These are phyloP conservation scores for Cystobasidium onofrii DNA, from an alignment of 768 basidiomycete genomes.

Conservation along the genomic window DNA sequence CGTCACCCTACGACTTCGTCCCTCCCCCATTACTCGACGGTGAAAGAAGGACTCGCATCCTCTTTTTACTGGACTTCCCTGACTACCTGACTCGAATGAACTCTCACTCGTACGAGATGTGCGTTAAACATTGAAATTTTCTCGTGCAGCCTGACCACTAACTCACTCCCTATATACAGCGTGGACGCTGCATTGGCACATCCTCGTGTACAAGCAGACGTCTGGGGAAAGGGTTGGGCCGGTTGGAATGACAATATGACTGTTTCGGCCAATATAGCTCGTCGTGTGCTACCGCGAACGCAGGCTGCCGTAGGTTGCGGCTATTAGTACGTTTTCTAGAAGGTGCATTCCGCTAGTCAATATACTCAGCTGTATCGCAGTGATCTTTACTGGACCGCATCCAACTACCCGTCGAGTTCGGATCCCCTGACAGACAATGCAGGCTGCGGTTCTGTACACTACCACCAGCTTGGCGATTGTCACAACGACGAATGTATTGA, in stretches of 20 bases:
- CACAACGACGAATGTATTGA: conserved; percentile 25
- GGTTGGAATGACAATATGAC: conserved; percentile 7
- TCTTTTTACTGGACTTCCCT: conserved; percentile 19
- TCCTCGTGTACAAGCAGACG: background rate
- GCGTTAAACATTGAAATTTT: background rate
- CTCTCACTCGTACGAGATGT: conserved; percentile 22
- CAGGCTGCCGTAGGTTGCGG: conserved; percentile 11
- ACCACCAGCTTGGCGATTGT: conserved; percentile 26
- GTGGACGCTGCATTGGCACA: conserved; percentile 20
- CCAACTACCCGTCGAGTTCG: conserved; percentile 4
- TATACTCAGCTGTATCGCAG: background rate
- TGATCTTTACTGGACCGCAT: conserved; percentile 21
- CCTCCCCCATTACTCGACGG: background rate
- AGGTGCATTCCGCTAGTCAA: too few species aligned
- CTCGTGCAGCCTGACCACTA: too few species aligned
- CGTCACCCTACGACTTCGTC: conserved; percentile 19
- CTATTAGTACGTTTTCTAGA: conserved; percentile 14
- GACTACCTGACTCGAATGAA: conserved; percentile 29
- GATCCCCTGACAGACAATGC: background rate
- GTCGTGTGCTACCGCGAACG: background rate
- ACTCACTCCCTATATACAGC: too few species aligned
- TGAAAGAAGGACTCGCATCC: background rate
- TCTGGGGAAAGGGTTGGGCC: conserved; percentile 25
- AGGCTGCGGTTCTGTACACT: conserved; percentile 10
- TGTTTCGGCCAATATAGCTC: background rate